phyloP scores from a whole-genome alignment of 352 stramenopile genomes.

The Phytophthora meadii region DNA sequence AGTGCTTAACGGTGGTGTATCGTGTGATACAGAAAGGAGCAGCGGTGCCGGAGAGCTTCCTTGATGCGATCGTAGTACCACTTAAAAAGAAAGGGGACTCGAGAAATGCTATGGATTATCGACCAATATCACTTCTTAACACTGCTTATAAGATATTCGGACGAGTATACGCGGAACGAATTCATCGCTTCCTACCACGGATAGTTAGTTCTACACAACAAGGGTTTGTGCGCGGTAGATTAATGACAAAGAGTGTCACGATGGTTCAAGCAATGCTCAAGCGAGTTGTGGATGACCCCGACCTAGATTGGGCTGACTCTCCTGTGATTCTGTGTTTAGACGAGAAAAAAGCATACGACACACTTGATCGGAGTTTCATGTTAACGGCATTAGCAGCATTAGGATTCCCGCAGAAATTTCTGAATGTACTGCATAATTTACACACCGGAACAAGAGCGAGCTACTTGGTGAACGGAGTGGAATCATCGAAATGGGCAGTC shows the following conservation, averaged over 20 bases:
- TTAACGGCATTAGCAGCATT: background rate
- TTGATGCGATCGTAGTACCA: background rate
- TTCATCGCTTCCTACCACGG: background rate
- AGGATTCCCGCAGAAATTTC: background rate
- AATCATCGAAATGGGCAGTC: background rate
- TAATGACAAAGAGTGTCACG: background rate
- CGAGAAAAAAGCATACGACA: background rate
- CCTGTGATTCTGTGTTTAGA: background rate
- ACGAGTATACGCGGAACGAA: background rate
- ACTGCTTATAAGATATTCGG: background rate
- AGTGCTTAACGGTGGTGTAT: background rate
- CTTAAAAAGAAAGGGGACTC: background rate
- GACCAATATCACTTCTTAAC: background rate
- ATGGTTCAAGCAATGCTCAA: background rate
- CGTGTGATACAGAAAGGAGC: background rate
- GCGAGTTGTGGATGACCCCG: background rate
- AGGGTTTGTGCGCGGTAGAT: background rate
- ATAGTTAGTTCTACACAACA: background rate
- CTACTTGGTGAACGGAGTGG: background rate
- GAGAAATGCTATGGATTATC: background rate
- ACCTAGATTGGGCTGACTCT: background rate
- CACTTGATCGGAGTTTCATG: background rate
- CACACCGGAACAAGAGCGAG: background rate
- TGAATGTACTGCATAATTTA: background rate
- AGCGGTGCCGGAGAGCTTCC: background rate